These are phyloP conservation scores for Wickerhamomyces silvicola DNA, from an alignment of 805 yeast genomes.

Conservation along the genomic window DNA sequence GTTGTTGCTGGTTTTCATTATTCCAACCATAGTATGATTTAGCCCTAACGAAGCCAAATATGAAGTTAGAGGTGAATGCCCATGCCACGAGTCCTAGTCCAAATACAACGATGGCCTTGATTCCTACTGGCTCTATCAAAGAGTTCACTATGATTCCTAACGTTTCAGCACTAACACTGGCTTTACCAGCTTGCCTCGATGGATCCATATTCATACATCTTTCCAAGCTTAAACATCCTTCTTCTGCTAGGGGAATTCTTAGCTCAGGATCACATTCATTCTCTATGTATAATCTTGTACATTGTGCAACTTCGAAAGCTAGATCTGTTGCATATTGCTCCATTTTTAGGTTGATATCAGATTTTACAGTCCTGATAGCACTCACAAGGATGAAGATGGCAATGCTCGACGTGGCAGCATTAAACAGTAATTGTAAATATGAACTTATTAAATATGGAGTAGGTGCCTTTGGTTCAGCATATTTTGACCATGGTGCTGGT, in stretches of 20 bases:
- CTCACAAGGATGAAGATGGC: conserved; percentile 37
- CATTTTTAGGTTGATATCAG: conserved; percentile 49
- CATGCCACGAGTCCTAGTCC: conserved; percentile 33
- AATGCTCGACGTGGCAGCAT: conserved; percentile 39
- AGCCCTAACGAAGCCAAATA: conserved; percentile 61
- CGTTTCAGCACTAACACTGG: conserved; percentile 55
- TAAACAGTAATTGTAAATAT: conserved; percentile 51
- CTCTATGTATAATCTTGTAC: conserved; percentile 43
- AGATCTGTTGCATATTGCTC: conserved; percentile 39
- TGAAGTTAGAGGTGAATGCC: conserved; percentile 54
- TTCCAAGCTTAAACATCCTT: conserved; percentile 55
- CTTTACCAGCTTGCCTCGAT: conserved; percentile 36
- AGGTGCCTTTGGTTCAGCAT: conserved; percentile 44
- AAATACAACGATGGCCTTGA: conserved; percentile 46
- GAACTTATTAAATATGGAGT: conserved; percentile 54
- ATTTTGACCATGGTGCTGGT: conserved; percentile 56
- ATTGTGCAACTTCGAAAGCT: conserved; percentile 45
- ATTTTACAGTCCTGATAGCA: conserved; percentile 41
- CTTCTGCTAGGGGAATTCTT: conserved; percentile 52
- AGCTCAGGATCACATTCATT: conserved; percentile 53
- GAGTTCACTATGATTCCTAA: conserved; percentile 57
- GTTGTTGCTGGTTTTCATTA: conserved; percentile 4
- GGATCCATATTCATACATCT: conserved; percentile 58
- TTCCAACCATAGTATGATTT: conserved; percentile 33
- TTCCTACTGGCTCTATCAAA: conserved; percentile 61